Evolutionary conservation across 345 rosid genomes (phyloP), one percentile per base, ranked within the genome.

Genomic region (Rhizophora apiculata): DNA sequence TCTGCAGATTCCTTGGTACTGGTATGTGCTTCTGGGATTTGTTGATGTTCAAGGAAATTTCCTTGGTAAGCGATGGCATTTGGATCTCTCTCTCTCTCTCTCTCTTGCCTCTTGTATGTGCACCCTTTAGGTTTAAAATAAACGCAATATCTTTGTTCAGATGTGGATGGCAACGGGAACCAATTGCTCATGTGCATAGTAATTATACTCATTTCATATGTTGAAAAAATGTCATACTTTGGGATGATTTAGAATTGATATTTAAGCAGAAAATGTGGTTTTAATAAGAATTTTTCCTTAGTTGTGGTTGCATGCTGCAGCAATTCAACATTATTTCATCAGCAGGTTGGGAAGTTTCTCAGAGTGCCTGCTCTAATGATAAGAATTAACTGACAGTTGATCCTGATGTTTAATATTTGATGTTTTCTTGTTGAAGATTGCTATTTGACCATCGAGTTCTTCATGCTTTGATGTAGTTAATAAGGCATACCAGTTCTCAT

Each of bases 21-120:
- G 87, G 89, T 86, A 84, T 81, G 88, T 85, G 21, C 83, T 85
- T 43, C 65, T 88, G 32, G 86, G 86, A 39, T 80, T 82, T 65
- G 72, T 82, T 73, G 90, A 88, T 71, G 90, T 86, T 52, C 86
- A 86, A 76, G 93, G 86, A 43, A 86, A 77, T 71, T 85, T 68
- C 74, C 86, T 84, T 63, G 82, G 91, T 86, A 69, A 75, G 89
- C 77, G 27, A 72, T 30, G 58, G 21, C 21, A n/a, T 34, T 43
- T 32, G 26, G 34, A 29, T 20, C 29, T 56, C 68, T n/a, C 11
- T 27, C 48, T 56, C 15, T 19, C 7, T n/a, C 1, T 32, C 22
- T 34, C 30, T 53, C 31, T 57, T 16, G 11, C 8, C 18, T 1
- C 21, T 31, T 37, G 22, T 60, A n/a, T 6, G 7, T 5, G 16